These are phyloP conservation scores for Candolleomyces aberdarensis DNA, from an alignment of 768 basidiomycete genomes.

Conservation along the genomic window DNA sequence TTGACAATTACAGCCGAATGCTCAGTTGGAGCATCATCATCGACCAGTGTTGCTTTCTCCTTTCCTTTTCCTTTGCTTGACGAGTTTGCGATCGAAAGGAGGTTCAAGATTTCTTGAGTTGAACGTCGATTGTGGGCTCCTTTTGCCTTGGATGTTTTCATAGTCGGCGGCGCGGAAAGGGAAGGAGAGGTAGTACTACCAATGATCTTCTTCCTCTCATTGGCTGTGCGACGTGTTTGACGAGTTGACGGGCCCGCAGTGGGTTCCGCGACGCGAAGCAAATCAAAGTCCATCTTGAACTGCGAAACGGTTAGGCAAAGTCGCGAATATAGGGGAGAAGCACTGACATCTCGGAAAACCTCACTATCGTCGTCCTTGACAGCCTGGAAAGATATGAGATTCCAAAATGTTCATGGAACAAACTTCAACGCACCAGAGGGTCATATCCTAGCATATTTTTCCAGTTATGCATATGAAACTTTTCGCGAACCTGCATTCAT, in stretches of 20 bases:
- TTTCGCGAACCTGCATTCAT: constrained; percentile 66
- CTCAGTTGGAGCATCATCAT: constrained; percentile 3
- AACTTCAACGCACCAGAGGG: constrained; percentile 32
- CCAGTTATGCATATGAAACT: constrained; percentile 86
- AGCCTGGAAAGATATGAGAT: constrained; percentile 34
- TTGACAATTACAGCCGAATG: neutral
- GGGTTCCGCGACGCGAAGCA: constrained; percentile 46
- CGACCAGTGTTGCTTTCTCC: constrained; percentile 8
- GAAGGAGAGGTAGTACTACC: constrained; percentile 21
- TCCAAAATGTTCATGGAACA: too few species aligned
- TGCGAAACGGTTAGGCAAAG: constrained; percentile 20
- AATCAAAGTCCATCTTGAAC: constrained; percentile 63
- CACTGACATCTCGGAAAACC: constrained; percentile 71
- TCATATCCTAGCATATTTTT: constrained; percentile 73
- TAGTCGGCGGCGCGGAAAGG: constrained; percentile 12
- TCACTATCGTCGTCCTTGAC: constrained; percentile 70
- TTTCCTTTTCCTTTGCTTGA: constrained; percentile 12
- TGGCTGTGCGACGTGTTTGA: constrained; percentile 57
- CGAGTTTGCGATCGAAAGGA: neutral
- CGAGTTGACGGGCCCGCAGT: constrained; percentile 45
- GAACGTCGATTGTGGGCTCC: neutral
- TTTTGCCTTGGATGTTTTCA: constrained; percentile 10
- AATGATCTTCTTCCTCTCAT: constrained; percentile 44
- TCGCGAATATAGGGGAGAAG: constrained; percentile 6
- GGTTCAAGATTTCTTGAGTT: too few species aligned